Base-by-base conservation (phyloP, 2,329 filamentous ascomycete genomes). In the Calonectria honghensis region DNA sequence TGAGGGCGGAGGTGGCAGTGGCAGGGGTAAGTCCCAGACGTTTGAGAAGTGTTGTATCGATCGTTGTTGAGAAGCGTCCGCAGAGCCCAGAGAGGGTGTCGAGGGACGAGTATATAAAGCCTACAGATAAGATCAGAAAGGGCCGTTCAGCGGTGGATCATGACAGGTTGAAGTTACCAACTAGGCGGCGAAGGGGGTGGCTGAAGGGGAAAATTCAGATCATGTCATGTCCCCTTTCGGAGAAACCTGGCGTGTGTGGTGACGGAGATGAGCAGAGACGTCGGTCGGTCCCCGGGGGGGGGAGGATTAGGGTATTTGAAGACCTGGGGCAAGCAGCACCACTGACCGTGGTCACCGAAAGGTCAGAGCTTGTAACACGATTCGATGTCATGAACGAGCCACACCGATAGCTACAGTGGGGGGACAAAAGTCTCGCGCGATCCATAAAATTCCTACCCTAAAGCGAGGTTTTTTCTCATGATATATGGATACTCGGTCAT, bases 1-100 rank as follows among this genome's bases (percentile, higher is more conserved):
- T 68, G 50, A 74, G 51, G 51, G 73, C 57, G 70, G 69, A 52
- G 39, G 63, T 64, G 66, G 72, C 64, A 72, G 73, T 77, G 66
- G 73, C 32, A 35, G 45, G 45, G 45, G 45, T 61, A 27, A 32
- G 48, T 29, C 50, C 61, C 65, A 50, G 39, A 71, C 71, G 57
- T 48, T 13, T 48, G 45, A 24, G 45, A 48, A 48, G 3, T 24
- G 45, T 45, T 68, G 66, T 9, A 48, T 72, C 52, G 45, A 18
- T 48, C 45, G 45, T 48, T 24, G 45, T 48, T 48, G 45, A 48
- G 45, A 48, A 48, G 45, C 45, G 45, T 48, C 45, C 45, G 45
- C 11, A 24, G 45, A 48, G 45, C 45, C 45, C 45, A n/a, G n/a
- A 48, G 45, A 48, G 45, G 45, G 45, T 48, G 45, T 48, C 45